Percentiles rank a stretch among this genome's conserved stretches.
phyloP scores from a whole-genome alignment of 208 protist species.

The Kentomonas sorsogonicus region DNA sequence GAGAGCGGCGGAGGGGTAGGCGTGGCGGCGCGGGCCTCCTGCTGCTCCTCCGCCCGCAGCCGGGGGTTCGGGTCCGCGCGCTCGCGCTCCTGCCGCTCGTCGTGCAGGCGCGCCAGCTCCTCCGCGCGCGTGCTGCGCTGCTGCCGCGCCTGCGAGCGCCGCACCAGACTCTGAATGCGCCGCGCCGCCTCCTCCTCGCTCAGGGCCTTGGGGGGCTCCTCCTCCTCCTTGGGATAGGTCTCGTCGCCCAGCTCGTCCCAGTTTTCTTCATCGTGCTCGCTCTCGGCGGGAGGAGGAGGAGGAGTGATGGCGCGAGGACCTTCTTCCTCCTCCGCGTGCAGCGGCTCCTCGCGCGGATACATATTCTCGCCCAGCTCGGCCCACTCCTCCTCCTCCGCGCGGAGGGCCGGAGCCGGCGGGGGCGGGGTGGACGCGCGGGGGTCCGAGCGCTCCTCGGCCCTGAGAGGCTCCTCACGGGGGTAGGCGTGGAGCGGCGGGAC shows the following conservation, averaged over 20 bases:
- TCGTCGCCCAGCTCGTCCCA: not conserved
- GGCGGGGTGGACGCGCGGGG: not conserved
- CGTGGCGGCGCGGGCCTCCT: no score
- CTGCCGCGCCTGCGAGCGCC: no score
- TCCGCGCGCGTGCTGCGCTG: no score
- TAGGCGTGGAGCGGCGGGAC: no score
- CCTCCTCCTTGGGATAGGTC: constrained; percentile 3
- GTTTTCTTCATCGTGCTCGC: not conserved
- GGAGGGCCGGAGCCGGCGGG: not conserved
- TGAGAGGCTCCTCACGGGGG: no score
- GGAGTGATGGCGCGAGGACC: no score
- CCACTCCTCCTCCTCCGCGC: constrained; percentile 2
- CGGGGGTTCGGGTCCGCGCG: no score
- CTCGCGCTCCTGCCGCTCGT: not conserved
- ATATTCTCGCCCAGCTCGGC: constrained; percentile 5
- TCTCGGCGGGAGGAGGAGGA: not conserved
- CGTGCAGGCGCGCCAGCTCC: not conserved
- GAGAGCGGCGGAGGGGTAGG: no score
- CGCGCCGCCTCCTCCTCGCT: constrained; percentile 3
- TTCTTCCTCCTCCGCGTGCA: no score
- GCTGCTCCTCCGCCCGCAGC: no score
- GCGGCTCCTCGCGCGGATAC: not conserved
- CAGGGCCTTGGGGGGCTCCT: constrained; percentile 1
- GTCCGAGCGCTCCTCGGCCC: constrained; percentile 1
- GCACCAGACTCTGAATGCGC: not conserved